These are phyloP conservation scores for Rhizopus sp. DNA, from an alignment of 371 early-diverging fungal species.

Conservation along the genomic window DNA sequence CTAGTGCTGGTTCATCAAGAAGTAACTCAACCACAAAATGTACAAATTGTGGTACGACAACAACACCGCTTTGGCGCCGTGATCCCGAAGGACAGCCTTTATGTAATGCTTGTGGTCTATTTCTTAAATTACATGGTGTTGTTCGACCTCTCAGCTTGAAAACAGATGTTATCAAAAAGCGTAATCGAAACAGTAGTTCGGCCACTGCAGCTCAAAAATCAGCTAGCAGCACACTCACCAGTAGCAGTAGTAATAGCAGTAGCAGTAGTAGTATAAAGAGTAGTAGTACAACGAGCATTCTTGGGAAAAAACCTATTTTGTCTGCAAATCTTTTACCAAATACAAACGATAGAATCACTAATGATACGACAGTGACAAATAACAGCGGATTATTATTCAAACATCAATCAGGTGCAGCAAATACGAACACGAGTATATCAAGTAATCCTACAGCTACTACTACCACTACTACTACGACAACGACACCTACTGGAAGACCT, in stretches of 20 bases:
- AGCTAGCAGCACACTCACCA: neutral
- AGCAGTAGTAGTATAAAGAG: neutral
- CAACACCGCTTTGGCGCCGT: conserved; percentile 97
- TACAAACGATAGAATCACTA: neutral
- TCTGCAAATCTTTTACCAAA: conserved; percentile 4
- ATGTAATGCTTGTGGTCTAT: conserved; percentile 72
- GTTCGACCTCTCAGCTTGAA: conserved; percentile 82
- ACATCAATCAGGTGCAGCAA: neutral
- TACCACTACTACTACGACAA: neutral
- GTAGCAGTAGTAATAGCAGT: neutral
- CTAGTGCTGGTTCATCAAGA: conserved; percentile 1
- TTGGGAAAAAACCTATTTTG: conserved; percentile 15
- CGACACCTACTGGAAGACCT: conserved; percentile 16
- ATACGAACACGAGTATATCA: conserved; percentile 10
- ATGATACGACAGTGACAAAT: neutral
- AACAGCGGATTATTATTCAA: neutral
- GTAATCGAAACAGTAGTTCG: conserved; percentile 58
- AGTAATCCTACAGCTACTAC: neutral
- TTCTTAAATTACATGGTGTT: conserved; percentile 84
- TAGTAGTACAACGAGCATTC: neutral
- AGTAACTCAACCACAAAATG: conserved; percentile 55
- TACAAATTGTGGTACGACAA: conserved; percentile 88
- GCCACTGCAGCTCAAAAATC: conserved; percentile 1
- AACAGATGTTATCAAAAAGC: conserved; percentile 84
- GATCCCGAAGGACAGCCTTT: conserved; percentile 71